These are phyloP conservation scores for Botrytis galanthina DNA, from an alignment of 2,329 filamentous ascomycete species.

Conservation along the genomic window DNA sequence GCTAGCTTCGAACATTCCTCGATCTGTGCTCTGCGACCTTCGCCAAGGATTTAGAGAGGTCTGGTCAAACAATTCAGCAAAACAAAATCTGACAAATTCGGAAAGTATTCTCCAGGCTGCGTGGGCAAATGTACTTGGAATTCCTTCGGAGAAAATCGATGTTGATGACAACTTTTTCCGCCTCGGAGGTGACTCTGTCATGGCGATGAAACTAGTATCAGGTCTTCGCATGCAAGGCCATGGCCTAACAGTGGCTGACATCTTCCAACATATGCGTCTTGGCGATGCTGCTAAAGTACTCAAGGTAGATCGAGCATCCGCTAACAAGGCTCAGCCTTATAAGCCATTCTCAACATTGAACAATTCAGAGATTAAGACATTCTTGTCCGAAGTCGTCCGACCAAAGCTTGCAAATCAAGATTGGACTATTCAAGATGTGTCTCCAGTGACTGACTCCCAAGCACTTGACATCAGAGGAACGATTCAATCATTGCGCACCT, in stretches of 20 bases:
- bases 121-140: constrained; percentile 37
- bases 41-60: constrained; percentile 34
- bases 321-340: constrained; percentile 33
- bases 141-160: constrained; percentile 35
- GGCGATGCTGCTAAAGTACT: constrained; percentile 25
- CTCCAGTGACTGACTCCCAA: constrained; percentile 43
- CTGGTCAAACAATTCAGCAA: constrained; percentile 38
- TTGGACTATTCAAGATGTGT: constrained; percentile 43
- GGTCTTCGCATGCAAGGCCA: constrained; percentile 32
- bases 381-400: constrained; percentile 40
- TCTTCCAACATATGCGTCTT: constrained; percentile 40
- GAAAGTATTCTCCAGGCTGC: constrained; percentile 40
- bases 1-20: not conserved
- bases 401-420: constrained; percentile 40
- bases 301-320: constrained; percentile 34
- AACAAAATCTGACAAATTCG: constrained; percentile 32
- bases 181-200: constrained; percentile 41
- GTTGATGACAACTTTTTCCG: constrained; percentile 43
- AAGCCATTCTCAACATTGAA: constrained; percentile 42
- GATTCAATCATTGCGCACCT: constrained; percentile 34
- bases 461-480: constrained; percentile 44
- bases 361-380: constrained; percentile 36
- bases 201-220: constrained; percentile 48
- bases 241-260: constrained; percentile 44
- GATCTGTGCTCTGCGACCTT: constrained; percentile 27